These are phyloP conservation scores for Hymenoscyphus infarciens DNA, from an alignment of 2,329 filamentous ascomycete genomes.

Conservation along the genomic window DNA sequence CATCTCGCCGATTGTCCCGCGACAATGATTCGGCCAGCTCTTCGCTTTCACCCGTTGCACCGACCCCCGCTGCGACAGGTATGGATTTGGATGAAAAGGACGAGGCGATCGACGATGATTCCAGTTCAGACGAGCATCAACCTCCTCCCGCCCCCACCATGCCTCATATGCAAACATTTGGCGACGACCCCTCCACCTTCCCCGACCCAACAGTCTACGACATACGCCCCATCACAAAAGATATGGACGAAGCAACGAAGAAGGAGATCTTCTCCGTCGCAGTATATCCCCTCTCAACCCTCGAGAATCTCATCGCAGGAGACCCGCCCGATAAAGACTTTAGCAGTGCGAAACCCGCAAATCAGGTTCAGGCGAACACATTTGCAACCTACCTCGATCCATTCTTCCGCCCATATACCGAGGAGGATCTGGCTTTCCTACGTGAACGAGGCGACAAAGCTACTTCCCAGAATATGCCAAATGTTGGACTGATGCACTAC, in stretches of 20 bases:
- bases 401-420: constrained; percentile 82
- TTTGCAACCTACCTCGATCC: constrained; percentile 92
- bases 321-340: constrained; percentile 93
- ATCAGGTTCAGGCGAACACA: constrained; percentile 89
- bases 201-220: constrained; percentile 92
- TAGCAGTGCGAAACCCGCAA: constrained; percentile 86
- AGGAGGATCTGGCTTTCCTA: constrained; percentile 91
- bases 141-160: constrained; percentile 57
- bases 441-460: constrained; percentile 84
- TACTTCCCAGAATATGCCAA: constrained; percentile 80
- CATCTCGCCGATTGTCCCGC: constrained; percentile 23
- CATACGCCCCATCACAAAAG: constrained; percentile 69
- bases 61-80: constrained; percentile 37
- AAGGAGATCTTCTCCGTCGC: constrained; percentile 86
- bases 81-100: constrained; percentile 59
- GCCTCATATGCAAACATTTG: constrained; percentile 76
- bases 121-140: constrained; percentile 55
- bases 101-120: constrained; percentile 43
- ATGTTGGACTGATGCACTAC: constrained; percentile 80
- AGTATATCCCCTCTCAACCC: constrained; percentile 74
- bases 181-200: constrained; percentile 87
- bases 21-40: constrained; percentile 54
- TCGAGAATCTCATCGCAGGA: constrained; percentile 82
- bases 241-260: constrained; percentile 80
- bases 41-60: constrained; percentile 56